A percentile compares a stretch with the other conserved stretches of the same genome.
Evolutionary conservation across 192 early-diverging fungal genomes (phyloP).

Genomic region (Spizellomyces sp.): DNA sequence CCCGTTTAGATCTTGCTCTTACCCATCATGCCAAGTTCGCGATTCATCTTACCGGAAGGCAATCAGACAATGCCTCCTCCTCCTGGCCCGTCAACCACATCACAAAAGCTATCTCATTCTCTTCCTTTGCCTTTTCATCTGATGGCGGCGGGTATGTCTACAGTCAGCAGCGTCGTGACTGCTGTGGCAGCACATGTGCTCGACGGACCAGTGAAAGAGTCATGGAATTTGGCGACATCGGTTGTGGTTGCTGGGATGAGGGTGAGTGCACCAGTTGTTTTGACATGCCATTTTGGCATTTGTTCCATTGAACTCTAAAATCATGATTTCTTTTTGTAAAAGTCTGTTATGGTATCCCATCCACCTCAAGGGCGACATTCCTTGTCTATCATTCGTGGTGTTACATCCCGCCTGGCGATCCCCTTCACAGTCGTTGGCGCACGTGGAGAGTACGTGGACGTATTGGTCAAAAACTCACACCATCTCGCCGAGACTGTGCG

Average conservation of each 20-base stretch:
- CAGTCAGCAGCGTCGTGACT: constrained; percentile 1
- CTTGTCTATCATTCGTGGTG: constrained; percentile 32
- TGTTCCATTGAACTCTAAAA: background rate
- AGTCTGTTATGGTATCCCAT: constrained; percentile 20
- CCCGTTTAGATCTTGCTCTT: no score
- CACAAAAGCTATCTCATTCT: constrained; percentile 33
- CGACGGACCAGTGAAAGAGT: constrained; percentile 21
- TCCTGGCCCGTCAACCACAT: constrained; percentile 20
- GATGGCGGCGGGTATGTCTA: constrained; percentile 3
- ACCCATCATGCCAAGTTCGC: no score
- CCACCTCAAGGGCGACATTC: constrained; percentile 44
- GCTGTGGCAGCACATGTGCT: constrained; percentile 24
- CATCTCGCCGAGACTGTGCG: constrained; percentile 5
- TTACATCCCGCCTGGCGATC: constrained; percentile 19
- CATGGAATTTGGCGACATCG: constrained; percentile 29
- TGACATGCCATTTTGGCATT: background rate
- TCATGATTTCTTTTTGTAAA: background rate
- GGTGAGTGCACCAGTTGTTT: background rate
- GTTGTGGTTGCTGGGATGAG: constrained; percentile 31
- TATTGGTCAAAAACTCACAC: constrained; percentile 7
- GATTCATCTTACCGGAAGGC: no score
- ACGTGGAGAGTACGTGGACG: background rate
- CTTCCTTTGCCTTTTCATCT: constrained; percentile 42
- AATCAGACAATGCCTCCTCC: constrained; percentile 4
- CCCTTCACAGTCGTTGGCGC: constrained; percentile 28